Percentiles rank a stretch among this genome's conserved stretches.
Evolutionary conservation across 225 moss, liverwort and hornwort genomes (phyloP).

Genomic region (Physcomitrium patens): DNA sequence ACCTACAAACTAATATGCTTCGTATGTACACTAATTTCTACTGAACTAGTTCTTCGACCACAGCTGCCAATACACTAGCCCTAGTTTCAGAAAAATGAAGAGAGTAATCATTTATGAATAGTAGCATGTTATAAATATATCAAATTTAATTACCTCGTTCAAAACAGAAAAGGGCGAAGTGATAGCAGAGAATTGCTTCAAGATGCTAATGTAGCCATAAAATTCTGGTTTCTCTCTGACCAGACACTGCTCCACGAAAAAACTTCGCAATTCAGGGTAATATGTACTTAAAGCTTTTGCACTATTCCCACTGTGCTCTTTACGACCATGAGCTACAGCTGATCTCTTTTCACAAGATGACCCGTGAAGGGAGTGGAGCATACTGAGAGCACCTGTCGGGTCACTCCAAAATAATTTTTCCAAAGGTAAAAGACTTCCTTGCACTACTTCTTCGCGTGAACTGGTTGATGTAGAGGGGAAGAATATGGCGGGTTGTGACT

Average conservation of each 20-base stretch:
- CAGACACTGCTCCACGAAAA: slow-evolving; percentile 68
- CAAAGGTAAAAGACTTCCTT: slow-evolving; percentile 60
- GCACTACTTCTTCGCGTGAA: slow-evolving; percentile 51
- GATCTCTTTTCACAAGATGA: slow-evolving; percentile 30
- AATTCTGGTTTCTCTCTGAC: slow-evolving; percentile 79
- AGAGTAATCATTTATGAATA: neutral
- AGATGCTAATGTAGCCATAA: slow-evolving; percentile 64
- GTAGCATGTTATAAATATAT: neutral
- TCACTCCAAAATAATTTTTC: slow-evolving; percentile 76
- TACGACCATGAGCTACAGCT: slow-evolving; percentile 13
- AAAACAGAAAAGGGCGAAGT: slow-evolving; percentile 60
- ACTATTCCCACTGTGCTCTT: slow-evolving; percentile 16
- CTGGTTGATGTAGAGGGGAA: slow-evolving; percentile 55
- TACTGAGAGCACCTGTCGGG: slow-evolving; percentile 59
- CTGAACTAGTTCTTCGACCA: too few species aligned
- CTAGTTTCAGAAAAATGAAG: neutral
- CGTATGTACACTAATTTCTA: neutral
- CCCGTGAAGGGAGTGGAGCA: slow-evolving; percentile 41
- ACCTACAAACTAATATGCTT: neutral
- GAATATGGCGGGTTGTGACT: slow-evolving; percentile 60
- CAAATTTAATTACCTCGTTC: slow-evolving; percentile 53
- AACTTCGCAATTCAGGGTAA: slow-evolving; percentile 72
- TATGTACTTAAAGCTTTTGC: slow-evolving; percentile 52
- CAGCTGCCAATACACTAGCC: neutral
- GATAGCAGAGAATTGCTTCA: slow-evolving; percentile 58